Evolutionary conservation across 1,284 basidiomycete species (phyloP).

Genomic region (Vanrija pseudolonga): DNA sequence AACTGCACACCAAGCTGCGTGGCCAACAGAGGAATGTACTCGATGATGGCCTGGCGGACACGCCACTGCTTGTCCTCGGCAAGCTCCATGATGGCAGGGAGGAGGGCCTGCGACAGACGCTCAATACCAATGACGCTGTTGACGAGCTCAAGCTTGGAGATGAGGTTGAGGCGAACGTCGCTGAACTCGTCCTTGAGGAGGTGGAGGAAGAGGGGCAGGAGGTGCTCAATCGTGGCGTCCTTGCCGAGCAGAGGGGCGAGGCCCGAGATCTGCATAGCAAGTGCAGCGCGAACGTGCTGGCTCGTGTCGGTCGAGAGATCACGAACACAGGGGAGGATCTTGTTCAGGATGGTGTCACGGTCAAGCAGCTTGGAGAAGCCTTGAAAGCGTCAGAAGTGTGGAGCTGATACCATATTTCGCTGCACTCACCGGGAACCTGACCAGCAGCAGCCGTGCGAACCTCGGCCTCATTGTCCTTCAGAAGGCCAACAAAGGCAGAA

Average conservation of each 20-base stretch:
- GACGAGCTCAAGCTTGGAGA: conserved; percentile 97
- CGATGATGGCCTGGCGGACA: conserved; percentile 98
- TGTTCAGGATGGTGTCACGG: conserved; percentile 87
- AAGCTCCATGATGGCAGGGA: conserved; percentile 96
- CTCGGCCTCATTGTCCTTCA: conserved; percentile 99
- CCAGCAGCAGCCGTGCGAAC: conserved; percentile 93
- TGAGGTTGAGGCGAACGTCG: conserved; percentile 96
- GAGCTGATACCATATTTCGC: neutral
- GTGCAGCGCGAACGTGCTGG: conserved; percentile 94
- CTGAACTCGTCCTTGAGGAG: conserved; percentile 98
- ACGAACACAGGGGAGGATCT: conserved; percentile 92
- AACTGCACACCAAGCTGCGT: conserved; percentile 95
- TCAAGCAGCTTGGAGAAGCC: conserved; percentile 95
- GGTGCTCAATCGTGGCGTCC: conserved; percentile 91
- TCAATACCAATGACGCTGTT: conserved; percentile 97
- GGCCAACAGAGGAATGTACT: conserved; percentile 94
- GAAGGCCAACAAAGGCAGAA: conserved; percentile 83
- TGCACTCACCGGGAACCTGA: conserved; percentile 81
- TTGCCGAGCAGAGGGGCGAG: conserved; percentile 92
- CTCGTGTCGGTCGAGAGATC: conserved; percentile 91
- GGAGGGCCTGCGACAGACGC: conserved; percentile 86
- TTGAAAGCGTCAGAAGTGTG: conserved; percentile 42
- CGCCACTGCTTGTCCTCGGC: conserved; percentile 99
- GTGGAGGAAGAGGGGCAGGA: conserved; percentile 94
- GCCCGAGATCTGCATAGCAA: conserved; percentile 97